These are phyloP conservation scores for Mimosa pudica DNA, from an alignment of 306 rosid genomes.

Conservation along the genomic window DNA sequence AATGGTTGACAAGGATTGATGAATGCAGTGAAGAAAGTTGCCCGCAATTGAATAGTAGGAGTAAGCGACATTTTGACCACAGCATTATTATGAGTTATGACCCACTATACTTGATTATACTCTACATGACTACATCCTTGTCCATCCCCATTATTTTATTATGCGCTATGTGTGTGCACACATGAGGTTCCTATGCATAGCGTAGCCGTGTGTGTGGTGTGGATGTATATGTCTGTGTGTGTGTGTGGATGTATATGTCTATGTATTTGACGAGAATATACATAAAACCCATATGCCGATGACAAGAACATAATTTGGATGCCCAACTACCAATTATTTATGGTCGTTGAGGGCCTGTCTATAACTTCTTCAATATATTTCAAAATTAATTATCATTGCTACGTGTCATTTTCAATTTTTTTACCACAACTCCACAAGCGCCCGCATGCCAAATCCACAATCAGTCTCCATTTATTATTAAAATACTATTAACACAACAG, in stretches of 20 bases:
- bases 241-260: too few relatives aligned
- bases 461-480: neutral
- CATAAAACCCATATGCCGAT: neutral
- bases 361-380: neutral
- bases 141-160: neutral
- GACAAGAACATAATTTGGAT: conserved; percentile 10
- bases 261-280: neutral
- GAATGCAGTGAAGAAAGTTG: neutral
- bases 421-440: too few relatives aligned
- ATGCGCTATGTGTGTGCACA: neutral
- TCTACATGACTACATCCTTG: neutral
- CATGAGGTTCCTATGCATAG: neutral
- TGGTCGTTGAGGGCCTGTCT: neutral
- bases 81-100: neutral
- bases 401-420: neutral
- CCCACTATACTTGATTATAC: neutral
- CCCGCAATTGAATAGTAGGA: neutral
- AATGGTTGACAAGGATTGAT: neutral
- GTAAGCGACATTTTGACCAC: neutral
- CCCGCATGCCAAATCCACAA: neutral
- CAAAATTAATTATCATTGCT: neutral
- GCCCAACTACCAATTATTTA: neutral
- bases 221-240: too few relatives aligned
- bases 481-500: neutral
- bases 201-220: too few relatives aligned